These are phyloP conservation scores for Eimeria mitis DNA, from an alignment of 169 alveolate species.

Conservation along the genomic window DNA sequence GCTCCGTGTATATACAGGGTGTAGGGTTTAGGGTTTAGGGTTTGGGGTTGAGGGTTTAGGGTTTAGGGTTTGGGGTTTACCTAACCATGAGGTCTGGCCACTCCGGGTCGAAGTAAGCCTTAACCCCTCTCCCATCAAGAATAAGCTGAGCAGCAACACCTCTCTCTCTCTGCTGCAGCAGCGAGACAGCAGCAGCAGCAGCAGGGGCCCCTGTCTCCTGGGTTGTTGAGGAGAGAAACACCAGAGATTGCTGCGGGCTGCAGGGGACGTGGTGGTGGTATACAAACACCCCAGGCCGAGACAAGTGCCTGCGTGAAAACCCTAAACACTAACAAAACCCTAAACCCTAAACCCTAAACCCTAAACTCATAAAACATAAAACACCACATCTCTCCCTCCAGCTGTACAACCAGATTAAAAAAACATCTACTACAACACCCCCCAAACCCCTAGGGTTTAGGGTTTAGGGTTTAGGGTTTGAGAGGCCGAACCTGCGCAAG, in stretches of 20 bases:
- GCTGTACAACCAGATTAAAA: not conserved
- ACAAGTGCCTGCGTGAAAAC: constrained; percentile 11
- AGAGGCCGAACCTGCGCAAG: constrained; percentile 2
- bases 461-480: constrained; percentile 5
- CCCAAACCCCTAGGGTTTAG: not conserved
- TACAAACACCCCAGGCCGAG: constrained; percentile 28
- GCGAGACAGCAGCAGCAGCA: constrained; percentile 40
- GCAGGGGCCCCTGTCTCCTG: constrained; percentile 26
- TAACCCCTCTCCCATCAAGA: constrained; percentile 92
- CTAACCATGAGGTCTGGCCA: constrained; percentile 88
- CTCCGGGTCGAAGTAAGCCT: constrained; percentile 91
- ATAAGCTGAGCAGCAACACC: constrained; percentile 92
- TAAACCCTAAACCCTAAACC: not conserved
- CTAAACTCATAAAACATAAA: not conserved
- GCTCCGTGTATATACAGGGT: too few species aligned
- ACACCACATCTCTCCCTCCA: not conserved
- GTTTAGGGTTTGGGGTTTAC: not conserved
- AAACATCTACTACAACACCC: not conserved
- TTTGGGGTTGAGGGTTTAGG: not conserved
- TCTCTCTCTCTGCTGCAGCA: constrained; percentile 85
- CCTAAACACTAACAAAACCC: not conserved
- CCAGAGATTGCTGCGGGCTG: not conserved
- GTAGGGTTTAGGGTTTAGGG: not conserved
- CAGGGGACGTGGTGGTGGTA: constrained; percentile 16
- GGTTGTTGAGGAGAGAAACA: not conserved